Conservation (phyloP, 208 protist genomes). For the Trichomonas gallinae region DNA sequence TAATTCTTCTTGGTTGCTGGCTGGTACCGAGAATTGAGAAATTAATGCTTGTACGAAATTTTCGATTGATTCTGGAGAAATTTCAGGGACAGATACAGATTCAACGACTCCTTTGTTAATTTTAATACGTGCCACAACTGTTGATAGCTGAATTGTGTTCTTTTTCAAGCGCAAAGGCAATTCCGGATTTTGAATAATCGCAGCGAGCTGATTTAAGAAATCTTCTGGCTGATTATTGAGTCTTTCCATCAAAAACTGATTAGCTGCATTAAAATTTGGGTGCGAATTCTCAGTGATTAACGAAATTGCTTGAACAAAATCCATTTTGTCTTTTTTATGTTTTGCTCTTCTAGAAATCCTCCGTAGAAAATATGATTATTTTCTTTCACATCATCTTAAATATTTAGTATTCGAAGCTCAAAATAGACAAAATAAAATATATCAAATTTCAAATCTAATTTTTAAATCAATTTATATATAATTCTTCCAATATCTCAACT, state of each 20-base stretch:
- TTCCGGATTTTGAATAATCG: not conserved
- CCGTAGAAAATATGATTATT: no score
- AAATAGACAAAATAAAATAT: no score
- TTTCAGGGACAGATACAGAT: not conserved
- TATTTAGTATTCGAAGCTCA: no score
- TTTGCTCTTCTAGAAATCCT: no score
- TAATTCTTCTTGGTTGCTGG: not conserved
- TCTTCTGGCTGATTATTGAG: not conserved
- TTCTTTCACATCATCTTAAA: no score
- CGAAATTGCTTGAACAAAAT: not conserved
- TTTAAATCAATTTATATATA: no score
- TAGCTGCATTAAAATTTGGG: not conserved
- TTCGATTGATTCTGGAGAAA: not conserved
- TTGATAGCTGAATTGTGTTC: not conserved
- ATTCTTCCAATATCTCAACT: no score
- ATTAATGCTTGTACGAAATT: not conserved
- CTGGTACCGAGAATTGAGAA: not conserved
- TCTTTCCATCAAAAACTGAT: not conserved
- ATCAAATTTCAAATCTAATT: no score
- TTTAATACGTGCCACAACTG: not conserved
- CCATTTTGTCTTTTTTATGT: not conserved
- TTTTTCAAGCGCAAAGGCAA: not conserved
- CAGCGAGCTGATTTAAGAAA: not conserved
- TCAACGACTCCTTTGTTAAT: not conserved
- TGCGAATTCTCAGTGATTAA: not conserved